Evolutionary conservation across 331 rosid genomes (phyloP).

Genomic region (Rosa hybrid): DNA sequence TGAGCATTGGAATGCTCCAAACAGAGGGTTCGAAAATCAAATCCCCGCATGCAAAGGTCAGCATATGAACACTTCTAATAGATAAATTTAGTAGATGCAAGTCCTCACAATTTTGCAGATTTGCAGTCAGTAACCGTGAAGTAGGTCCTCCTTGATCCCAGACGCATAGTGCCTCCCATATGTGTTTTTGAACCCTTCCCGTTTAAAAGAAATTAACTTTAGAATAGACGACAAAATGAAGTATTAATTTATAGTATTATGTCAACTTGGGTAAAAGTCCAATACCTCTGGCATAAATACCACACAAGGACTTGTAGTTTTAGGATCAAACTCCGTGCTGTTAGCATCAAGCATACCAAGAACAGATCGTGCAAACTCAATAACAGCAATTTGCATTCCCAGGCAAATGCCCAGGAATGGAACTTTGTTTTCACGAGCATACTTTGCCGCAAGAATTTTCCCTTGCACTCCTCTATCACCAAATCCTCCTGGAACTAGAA

Average conservation of each 20-base stretch:
- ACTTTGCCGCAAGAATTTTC: constrained; percentile 91
- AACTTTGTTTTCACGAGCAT: constrained; percentile 76
- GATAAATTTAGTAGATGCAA: not conserved
- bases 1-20: no score
- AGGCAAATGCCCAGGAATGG: constrained; percentile 91
- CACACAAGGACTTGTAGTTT: constrained; percentile 77
- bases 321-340: constrained; percentile 82
- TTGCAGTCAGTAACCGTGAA: constrained; percentile 47
- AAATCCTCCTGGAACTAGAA: constrained; percentile 97
- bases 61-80: not conserved
- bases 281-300: constrained; percentile 93
- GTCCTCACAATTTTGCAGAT: constrained; percentile 55
- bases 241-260: not conserved
- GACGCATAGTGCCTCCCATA: constrained; percentile 63
- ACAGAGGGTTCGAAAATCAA: no score
- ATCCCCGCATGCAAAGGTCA: not conserved
- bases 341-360: constrained; percentile 74
- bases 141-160: constrained; percentile 53
- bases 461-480: constrained; percentile 98
- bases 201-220: constrained; percentile 18
- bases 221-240: constrained; percentile 15
- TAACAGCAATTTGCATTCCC: constrained; percentile 97
- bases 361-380: constrained; percentile 85
- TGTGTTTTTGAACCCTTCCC: constrained; percentile 53
- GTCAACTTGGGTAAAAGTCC: not conserved